Conservation (phyloP, 345 rosid genomes). For the Salix dunnii region DNA sequence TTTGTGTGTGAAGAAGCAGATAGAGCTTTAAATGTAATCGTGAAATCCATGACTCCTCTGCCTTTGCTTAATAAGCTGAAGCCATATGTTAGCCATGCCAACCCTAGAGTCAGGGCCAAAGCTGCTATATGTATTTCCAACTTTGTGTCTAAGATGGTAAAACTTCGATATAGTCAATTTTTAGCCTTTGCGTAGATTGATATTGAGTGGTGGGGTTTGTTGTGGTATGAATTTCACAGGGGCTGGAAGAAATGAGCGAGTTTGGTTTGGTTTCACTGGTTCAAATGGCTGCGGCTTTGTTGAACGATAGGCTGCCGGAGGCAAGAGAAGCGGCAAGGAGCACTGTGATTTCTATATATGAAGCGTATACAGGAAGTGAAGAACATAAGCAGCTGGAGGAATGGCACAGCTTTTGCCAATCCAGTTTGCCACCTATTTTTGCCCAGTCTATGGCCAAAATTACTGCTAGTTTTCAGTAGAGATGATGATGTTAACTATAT, state of each 20-base stretch:
- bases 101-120: slow-evolving; percentile 76
- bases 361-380: slow-evolving; percentile 39
- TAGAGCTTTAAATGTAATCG: slow-evolving; percentile 54
- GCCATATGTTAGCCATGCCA: slow-evolving; percentile 50
- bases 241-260: slow-evolving; percentile 48
- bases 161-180: neutral
- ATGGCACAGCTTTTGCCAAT: slow-evolving; percentile 77
- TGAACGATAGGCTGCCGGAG: slow-evolving; percentile 80
- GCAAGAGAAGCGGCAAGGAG: slow-evolving; percentile 88
- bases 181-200: neutral
- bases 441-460: slow-evolving; percentile 71
- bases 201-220: neutral
- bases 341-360: slow-evolving; percentile 37
- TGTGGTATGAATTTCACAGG: slow-evolving; percentile 30
- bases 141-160: slow-evolving; percentile 64
- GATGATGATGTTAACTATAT: neutral
- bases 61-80: slow-evolving; percentile 57
- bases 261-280: slow-evolving; percentile 53
- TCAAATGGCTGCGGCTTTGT: slow-evolving; percentile 52
- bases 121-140: slow-evolving; percentile 60
- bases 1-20: slow-evolving; percentile 95
- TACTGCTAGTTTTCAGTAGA: slow-evolving; percentile 9
- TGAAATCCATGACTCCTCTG: slow-evolving; percentile 49
- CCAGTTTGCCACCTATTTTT: slow-evolving; percentile 46
- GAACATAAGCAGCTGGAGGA: slow-evolving; percentile 51